These are phyloP conservation scores for Arthroderma uncinatum DNA, from an alignment of 2,329 filamentous ascomycete genomes.

Conservation along the genomic window DNA sequence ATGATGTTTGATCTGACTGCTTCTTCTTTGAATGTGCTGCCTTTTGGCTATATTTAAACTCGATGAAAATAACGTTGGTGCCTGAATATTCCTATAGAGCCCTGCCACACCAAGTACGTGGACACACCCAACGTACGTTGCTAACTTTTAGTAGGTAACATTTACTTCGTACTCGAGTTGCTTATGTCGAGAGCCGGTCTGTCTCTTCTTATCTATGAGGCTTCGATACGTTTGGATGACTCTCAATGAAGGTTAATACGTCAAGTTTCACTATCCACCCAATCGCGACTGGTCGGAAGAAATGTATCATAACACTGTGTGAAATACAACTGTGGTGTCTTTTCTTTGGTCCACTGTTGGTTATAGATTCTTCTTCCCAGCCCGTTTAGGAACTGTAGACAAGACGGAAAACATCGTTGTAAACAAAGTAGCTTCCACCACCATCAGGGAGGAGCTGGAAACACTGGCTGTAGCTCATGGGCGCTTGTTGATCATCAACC, in stretches of 20 bases:
- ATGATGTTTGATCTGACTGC: too few species aligned
- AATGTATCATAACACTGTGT: neutral
- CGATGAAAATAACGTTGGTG: neutral
- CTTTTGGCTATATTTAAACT: neutral
- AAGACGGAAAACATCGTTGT: slow-evolving; percentile 92
- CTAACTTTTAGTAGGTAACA: neutral
- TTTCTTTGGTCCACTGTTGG: neutral
- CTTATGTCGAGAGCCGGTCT: neutral
- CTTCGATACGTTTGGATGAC: neutral
- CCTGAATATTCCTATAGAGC: neutral
- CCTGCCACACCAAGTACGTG: neutral
- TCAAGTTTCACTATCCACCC: neutral
- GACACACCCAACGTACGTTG: neutral
- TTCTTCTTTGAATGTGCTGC: too few species aligned
- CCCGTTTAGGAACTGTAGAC: slow-evolving; percentile 39
- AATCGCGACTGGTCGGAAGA: neutral
- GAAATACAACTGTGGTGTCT: neutral
- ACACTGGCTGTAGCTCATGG: slow-evolving; percentile 81
- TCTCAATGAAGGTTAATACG: neutral
- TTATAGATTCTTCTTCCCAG: neutral
- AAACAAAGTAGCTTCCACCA: slow-evolving; percentile 65
- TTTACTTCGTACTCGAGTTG: neutral
- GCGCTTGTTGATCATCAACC: slow-evolving; percentile 75
- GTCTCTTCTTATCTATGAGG: neutral
- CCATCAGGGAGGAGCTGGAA: slow-evolving; percentile 71